phyloP scores from a whole-genome alignment of 179 eudicot genomes.

The Nepenthes alata region DNA sequence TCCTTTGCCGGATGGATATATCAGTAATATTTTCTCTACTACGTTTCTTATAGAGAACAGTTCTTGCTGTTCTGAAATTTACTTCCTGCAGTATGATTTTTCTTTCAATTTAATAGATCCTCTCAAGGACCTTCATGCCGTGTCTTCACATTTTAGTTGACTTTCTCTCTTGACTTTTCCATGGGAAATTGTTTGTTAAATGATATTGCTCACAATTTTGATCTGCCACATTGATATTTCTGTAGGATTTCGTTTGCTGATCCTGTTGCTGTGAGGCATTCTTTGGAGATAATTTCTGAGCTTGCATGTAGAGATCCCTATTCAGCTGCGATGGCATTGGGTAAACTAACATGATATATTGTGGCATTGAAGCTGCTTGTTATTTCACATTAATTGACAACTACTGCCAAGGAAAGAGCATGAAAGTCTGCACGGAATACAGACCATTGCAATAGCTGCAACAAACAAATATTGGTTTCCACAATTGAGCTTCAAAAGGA shows the following conservation, averaged over 20 bases:
- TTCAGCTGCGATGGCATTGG: slow-evolving; percentile 93
- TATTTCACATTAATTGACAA: neutral
- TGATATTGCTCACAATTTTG: too few species aligned
- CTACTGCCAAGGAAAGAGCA: neutral
- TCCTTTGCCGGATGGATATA: neutral
- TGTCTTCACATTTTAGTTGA: too few species aligned
- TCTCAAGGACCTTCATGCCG: too few species aligned
- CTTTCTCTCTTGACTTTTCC: neutral
- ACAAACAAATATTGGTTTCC: too few species aligned
- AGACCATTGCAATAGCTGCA: too few species aligned
- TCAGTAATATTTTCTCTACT: neutral
- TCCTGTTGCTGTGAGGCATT: slow-evolving; percentile 96
- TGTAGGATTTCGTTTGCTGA: slow-evolving; percentile 89
- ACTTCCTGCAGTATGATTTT: too few species aligned
- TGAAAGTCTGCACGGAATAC: too few species aligned
- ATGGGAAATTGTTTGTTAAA: neutral
- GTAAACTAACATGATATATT: slow-evolving; percentile 21
- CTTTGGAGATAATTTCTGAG: slow-evolving; percentile 79
- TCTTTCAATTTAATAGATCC: too few species aligned
- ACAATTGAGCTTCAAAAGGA: too few species aligned
- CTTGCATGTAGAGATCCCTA: slow-evolving; percentile 87
- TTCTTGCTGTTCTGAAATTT: too few species aligned
- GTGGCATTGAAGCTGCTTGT: neutral
- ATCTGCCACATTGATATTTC: neutral
- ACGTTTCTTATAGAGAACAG: too few species aligned